Evolutionary conservation across 2,329 filamentous ascomycete species (phyloP).

Genomic region (Thielaviopsis ethacetica): DNA sequence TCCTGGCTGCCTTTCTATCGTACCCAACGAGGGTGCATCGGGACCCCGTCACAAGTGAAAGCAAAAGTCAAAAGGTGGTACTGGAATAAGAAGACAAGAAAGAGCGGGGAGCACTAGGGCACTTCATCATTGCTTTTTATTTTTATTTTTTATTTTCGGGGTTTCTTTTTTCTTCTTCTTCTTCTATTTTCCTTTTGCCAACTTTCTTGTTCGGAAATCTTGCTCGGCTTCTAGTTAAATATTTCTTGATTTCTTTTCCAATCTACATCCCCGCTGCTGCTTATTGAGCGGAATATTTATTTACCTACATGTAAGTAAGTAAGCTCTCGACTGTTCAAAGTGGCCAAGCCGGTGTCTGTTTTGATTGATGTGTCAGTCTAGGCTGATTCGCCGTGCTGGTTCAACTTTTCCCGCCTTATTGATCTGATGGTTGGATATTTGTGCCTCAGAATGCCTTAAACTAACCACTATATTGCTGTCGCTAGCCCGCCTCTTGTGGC

Average conservation of each 20-base stretch:
- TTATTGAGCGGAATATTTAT: background rate
- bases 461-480: background rate
- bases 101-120: background rate
- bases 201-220: background rate
- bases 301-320: background rate
- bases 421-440: background rate
- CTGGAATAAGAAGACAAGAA: background rate
- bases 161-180: background rate
- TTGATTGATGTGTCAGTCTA: background rate
- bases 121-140: background rate
- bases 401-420: background rate
- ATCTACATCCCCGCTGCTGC: background rate
- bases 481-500: background rate
- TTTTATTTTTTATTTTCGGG: background rate
- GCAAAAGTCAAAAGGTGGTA: background rate
- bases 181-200: background rate
- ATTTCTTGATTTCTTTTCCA: background rate
- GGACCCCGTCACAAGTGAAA: conserved; percentile 1
- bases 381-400: background rate
- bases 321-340: background rate
- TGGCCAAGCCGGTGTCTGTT: background rate
- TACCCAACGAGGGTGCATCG: too few species aligned
- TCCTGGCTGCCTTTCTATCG: background rate
- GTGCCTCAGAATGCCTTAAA: background rate
- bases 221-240: background rate